Base-by-base conservation (phyloP, 2,329 filamentous ascomycete genomes). In the Allantophomopsis cytisporea region DNA sequence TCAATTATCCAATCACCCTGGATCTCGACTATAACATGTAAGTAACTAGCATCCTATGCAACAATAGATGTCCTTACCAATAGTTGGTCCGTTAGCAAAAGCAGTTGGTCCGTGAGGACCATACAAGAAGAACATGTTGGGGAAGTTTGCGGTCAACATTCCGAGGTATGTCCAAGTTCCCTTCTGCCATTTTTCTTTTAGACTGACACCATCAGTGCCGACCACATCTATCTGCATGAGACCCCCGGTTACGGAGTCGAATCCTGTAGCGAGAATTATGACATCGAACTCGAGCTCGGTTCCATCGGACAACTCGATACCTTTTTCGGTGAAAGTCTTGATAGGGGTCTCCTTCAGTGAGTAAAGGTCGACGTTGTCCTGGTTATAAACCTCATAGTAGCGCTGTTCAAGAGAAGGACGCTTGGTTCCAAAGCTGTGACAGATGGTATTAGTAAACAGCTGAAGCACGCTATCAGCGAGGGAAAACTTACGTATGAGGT, bases 381-480 rank as follows among this genome's bases (percentile, higher is more conserved):
- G 57, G 43, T 69, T 62, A 39, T 66, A 60, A 3, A 61, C 56
- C 42, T 73, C 69, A 45, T 65, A 73, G 47, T 68, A 72, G 32
- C 57, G 53, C 28, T 63, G 54, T 44, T 73, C 69, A 0, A 71
- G 56, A 1, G 55, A 60, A 3, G 57, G 58, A 0, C 67, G 58
- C 47, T 68, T 72, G 6, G 58, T 60, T 3, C 62, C 67, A 44
- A 65, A 69, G 2, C 59, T 56, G 35, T 69, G 63, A 10, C 7
- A 28, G n/a, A n/a, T n/a, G n/a, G 11, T 28, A 28, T 28, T 28
- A 28, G 23, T 12, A 28, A 28, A 12, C 3, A 12, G 4, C 10
- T 28, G 18, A 7, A 20, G 4, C 7, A 10, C 10, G 8, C 5
- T 8, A 12, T 8, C 23, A 8, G 23, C 5, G 5, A 12, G 23